Evolutionary conservation across 2,329 filamentous ascomycete species (phyloP), one percentile per base, ranked within the genome.

Genomic region (Trichoderma koningii): DNA sequence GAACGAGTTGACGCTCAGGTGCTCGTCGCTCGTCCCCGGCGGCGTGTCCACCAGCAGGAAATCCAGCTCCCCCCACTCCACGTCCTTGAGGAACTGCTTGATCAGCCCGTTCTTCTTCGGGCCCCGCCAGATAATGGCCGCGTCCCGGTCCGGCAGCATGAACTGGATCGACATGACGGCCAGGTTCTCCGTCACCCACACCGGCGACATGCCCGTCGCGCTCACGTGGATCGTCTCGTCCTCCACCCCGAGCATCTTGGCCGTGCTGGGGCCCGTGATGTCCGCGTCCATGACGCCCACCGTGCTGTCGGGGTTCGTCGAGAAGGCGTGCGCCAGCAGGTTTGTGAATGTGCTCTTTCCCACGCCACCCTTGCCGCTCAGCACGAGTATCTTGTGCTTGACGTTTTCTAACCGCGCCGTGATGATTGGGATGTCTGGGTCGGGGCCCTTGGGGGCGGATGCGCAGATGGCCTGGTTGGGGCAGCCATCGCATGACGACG

Each of bases 61-160:
- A 74, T 99, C 95, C 76, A 98, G 81, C 67, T 96, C 91, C 10
- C 95, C 95, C 95, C 96, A 99, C 74, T 96, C 92, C 7, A 99
- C 95, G 73, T 99, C 96, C 81, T 96, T 97, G 59, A 99, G 79
- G 71, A 99, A 99, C 76, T 96, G 91, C 81, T 99, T 99, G 75
- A 99, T 98, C 65, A 99, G 80, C 0, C 95, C 95, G 73, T 98
- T 99, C 85, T 99, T 99, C 85, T 99, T 99, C 3, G 95, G 90
- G 0, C 95, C 95, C 57, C 95, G 86, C 95, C 95, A 99, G 70
- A 99, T 99, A 47, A 99, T 89, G 3, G 95, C 95, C 74, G 97
- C 93, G 76, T 99, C 94, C 53, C 91, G 85, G 72, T 92, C 92
- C 0, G 95, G 95, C 52, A 99, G 82, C 92, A 99, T 96, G 76